Base-by-base conservation (phyloP, 2,329 filamentous ascomycete genomes). In the Fusarium nisikadoi region DNA sequence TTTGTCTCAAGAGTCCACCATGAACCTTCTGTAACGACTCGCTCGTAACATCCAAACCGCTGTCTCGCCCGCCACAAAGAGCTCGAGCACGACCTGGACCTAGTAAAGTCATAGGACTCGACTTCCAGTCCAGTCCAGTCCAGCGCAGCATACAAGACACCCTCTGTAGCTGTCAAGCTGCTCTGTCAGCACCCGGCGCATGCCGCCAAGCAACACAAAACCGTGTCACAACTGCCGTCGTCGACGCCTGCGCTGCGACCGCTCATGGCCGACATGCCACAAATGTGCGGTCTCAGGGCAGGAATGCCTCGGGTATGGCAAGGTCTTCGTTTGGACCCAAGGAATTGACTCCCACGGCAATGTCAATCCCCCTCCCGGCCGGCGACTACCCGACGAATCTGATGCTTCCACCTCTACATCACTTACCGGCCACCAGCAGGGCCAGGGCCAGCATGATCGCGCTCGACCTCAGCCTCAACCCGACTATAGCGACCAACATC, bases 141-240 rank as follows among this genome's bases (percentile, higher is more conserved):
- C 50, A 54, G 50, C 50, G 36, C 62, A 66, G 61, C 43, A 66
- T 39, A 56, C 53, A 62, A 65, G 50, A 52, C 55, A 52, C 23
- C 47, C 27, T 59, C 55, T 62, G 43, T 62, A 68, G 60, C 64
- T 65, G 53, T 62, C 68, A 59, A 65, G 70, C 75, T 76, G 71
- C 72, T 71, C 71, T 63, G 72, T 64, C 75, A 75, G 72, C 75
- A 65, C 65, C 66, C 71, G 77, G 78, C 78, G 77, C 75, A 79
- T 79, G 78, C 78, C 78, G 78, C 78, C 77, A 74, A 80, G 72
- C 78, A 78, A 79, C 75, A 78, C 75, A 76, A 86, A 84, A 75
- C 76, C 86, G 67, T 91, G 89, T 79, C 88, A 91, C 80, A 90
- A 90, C 80, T 91, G 89, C 80, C 88, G 88, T 66, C 86, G 85